Conservation (phyloP, 257 asterid species). For the Fraxinus cuspidata region DNA sequence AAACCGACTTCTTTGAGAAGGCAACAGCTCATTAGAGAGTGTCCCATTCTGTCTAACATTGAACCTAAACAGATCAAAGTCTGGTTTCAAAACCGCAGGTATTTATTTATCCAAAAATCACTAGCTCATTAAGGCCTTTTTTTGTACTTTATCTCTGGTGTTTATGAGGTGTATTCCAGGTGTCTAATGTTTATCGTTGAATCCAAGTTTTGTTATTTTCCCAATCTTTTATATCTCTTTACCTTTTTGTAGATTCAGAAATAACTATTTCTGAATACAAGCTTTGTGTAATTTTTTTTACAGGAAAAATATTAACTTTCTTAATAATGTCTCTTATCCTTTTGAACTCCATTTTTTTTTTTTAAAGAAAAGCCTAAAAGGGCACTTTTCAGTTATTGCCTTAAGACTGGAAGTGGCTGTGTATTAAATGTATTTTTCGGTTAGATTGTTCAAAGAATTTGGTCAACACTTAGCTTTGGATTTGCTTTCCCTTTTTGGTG, state of each 20-base stretch:
- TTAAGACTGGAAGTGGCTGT: background rate
- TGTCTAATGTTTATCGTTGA: background rate
- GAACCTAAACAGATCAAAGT: slow-evolving; percentile 99
- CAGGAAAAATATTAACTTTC: background rate
- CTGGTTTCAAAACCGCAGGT: slow-evolving; percentile 99
- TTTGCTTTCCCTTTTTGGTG: background rate
- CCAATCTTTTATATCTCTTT: background rate
- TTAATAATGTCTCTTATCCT: background rate
- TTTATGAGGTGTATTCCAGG: background rate
- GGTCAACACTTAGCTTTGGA: slow-evolving; percentile 1
- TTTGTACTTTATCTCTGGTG: background rate
- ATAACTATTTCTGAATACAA: background rate
- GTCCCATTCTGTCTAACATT: slow-evolving; percentile 81
- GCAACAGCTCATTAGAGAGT: slow-evolving; percentile 90
- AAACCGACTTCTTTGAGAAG: slow-evolving; percentile 91
- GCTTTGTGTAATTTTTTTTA: background rate
- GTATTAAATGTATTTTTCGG: background rate
- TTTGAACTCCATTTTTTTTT: too few relatives aligned
- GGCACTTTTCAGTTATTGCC: background rate
- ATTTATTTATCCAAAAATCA: slow-evolving; percentile 1
- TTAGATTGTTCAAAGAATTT: background rate
- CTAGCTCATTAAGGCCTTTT: background rate
- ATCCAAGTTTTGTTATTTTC: background rate
- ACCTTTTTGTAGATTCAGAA: background rate
- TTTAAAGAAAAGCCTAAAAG: background rate